Percentiles rank a stretch among this genome's conserved stretches.
These are phyloP conservation scores for Exophiala viscosa DNA, from an alignment of 2,329 filamentous ascomycete genomes.

Conservation along the genomic window DNA sequence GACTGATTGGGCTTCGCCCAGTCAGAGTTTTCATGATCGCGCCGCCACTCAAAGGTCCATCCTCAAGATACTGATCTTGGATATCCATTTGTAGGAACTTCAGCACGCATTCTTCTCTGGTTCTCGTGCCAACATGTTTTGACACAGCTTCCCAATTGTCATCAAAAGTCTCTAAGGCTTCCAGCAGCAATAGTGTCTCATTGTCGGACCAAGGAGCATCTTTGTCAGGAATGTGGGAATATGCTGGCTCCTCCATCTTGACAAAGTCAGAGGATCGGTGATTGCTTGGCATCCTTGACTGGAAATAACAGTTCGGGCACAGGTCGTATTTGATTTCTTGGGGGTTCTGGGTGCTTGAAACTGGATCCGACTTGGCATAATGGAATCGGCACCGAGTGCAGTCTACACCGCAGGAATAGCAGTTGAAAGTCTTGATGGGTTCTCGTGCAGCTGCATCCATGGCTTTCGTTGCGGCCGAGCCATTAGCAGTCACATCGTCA, in stretches of 20 bases:
- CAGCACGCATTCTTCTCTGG: constrained; percentile 90
- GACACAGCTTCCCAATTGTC: constrained; percentile 94
- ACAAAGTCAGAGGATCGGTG: constrained; percentile 77
- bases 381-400: constrained; percentile 72
- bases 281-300: constrained; percentile 75
- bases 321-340: constrained; percentile 73
- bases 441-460: constrained; percentile 58
- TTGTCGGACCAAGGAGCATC: constrained; percentile 89
- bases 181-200: constrained; percentile 82
- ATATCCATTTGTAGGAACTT: constrained; percentile 97
- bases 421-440: constrained; percentile 68
- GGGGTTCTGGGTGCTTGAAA: constrained; percentile 52
- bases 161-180: constrained; percentile 87
- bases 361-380: constrained; percentile 61
- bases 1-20: constrained; percentile 82
- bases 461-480: constrained; percentile 62
- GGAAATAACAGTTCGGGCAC: constrained; percentile 85
- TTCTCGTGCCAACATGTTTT: constrained; percentile 85
- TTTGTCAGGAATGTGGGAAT: constrained; percentile 72
- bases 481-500: constrained; percentile 66
- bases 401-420: constrained; percentile 87
- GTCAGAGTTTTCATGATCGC: constrained; percentile 66
- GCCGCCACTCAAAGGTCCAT: constrained; percentile 60
- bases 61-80: constrained; percentile 92
- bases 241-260: constrained; percentile 83